Conservation (phyloP, 1,139 yeast species). For the Suhomyces bribrorum region DNA sequence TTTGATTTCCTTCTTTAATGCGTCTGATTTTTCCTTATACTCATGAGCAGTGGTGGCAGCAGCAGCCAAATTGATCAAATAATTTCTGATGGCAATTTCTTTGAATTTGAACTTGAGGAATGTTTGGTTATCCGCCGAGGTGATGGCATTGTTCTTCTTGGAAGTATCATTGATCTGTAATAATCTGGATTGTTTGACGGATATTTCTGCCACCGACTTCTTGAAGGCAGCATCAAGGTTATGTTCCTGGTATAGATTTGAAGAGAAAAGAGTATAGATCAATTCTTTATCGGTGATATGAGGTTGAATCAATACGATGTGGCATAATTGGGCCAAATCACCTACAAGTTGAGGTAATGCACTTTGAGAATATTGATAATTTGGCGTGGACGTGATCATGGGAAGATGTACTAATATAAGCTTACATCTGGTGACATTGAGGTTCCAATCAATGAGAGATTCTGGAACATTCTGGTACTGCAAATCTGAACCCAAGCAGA, state of each 20-base stretch:
- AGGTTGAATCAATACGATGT: constrained; percentile 43
- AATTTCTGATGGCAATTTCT: constrained; percentile 52
- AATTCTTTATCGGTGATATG: constrained; percentile 47
- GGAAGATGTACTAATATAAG: constrained; percentile 44
- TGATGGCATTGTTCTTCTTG: constrained; percentile 24
- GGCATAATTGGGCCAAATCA: constrained; percentile 45
- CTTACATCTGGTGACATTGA: constrained; percentile 49
- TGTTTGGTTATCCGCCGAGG: constrained; percentile 32
- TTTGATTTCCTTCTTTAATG: constrained; percentile 29
- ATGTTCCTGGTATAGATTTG: constrained; percentile 51
- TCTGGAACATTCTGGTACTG: constrained; percentile 45
- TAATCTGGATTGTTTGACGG: constrained; percentile 51
- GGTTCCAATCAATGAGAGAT: constrained; percentile 48
- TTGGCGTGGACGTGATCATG: constrained; percentile 40
- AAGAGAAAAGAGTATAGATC: constrained; percentile 41
- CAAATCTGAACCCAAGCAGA: constrained; percentile 44
- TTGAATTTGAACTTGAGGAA: constrained; percentile 41
- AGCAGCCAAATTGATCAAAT: constrained; percentile 52
- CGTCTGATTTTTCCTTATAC: constrained; percentile 42
- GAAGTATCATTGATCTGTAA: constrained; percentile 40
- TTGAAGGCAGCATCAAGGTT: constrained; percentile 46
- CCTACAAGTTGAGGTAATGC: constrained; percentile 47
- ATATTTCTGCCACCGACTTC: constrained; percentile 52
- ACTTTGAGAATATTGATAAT: constrained; percentile 34
- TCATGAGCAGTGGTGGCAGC: constrained; percentile 59